A percentile compares a stretch with the other conserved stretches of the same genome.
phyloP scores from a whole-genome alignment of 148 eudicot genomes.

The Dianthus caryophyllus region DNA sequence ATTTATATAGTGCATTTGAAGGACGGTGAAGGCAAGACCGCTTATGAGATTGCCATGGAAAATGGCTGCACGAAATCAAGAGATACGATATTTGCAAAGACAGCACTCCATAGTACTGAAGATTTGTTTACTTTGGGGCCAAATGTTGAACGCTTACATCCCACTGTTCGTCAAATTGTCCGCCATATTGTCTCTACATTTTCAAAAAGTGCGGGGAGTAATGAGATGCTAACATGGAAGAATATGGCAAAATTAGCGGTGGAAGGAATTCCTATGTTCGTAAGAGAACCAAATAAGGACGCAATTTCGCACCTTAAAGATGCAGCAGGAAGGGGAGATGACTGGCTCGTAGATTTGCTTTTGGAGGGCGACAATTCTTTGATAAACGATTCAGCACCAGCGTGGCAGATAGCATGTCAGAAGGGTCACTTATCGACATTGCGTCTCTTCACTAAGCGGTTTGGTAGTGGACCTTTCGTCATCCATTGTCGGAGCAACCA shows the following conservation, averaged over 20 bases:
- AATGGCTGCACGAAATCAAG: constrained; percentile 11
- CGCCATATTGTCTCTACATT: constrained; percentile 7
- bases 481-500: neutral
- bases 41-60: constrained; percentile 13
- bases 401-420: constrained; percentile 16
- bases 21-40: constrained; percentile 6
- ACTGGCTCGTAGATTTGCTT: constrained; percentile 13
- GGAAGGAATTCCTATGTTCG: constrained; percentile 9
- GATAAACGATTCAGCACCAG: neutral
- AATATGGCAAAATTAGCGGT: neutral
- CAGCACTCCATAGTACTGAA: neutral
- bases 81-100: neutral
- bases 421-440: constrained; percentile 8
- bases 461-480: neutral
- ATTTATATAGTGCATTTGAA: neutral
- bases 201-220: constrained; percentile 4
- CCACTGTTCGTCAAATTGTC: constrained; percentile 9
- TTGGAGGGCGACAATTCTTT: constrained; percentile 8
- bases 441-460: constrained; percentile 3
- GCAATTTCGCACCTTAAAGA: constrained; percentile 6
- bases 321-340: constrained; percentile 4
- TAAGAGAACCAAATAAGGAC: neutral
- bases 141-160: constrained; percentile 3
- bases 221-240: neutral
- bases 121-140: constrained; percentile 9